Evolutionary conservation across 306 rosid genomes (phyloP).

Genomic region (Inga oerstediana): DNA sequence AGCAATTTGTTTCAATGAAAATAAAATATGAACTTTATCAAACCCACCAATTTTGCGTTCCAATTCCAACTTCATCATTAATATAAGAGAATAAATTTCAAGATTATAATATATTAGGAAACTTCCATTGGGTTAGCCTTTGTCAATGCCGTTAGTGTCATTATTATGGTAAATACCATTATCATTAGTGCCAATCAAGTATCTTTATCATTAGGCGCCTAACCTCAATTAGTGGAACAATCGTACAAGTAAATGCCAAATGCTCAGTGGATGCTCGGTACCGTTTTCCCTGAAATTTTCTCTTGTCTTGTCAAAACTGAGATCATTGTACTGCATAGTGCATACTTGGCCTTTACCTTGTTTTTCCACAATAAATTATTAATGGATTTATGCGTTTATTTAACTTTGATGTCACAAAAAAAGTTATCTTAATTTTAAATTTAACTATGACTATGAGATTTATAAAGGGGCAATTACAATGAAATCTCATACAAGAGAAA

Average conservation of each 20-base stretch:
- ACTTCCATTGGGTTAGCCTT: neutral
- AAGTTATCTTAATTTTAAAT: no score
- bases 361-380: no score
- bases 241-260: neutral
- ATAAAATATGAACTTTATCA: neutral
- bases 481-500: no score
- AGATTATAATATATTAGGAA: neutral
- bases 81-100: neutral
- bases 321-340: neutral
- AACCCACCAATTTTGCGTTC: no score
- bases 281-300: slow-evolving; percentile 11
- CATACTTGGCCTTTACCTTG: neutral
- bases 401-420: no score
- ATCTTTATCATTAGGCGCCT: slow-evolving; percentile 25
- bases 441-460: no score
- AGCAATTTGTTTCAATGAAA: neutral
- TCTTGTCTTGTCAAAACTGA: slow-evolving; percentile 4
- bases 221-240: slow-evolving; percentile 5
- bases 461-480: no score
- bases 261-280: slow-evolving; percentile 25
- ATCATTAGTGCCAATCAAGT: slow-evolving; percentile 20
- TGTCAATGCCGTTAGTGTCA: neutral
- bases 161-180: slow-evolving; percentile 18
- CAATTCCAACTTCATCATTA: neutral
- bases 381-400: neutral